These are phyloP conservation scores for Medicago lupulina DNA, from an alignment of 306 rosid species.

Conservation along the genomic window DNA sequence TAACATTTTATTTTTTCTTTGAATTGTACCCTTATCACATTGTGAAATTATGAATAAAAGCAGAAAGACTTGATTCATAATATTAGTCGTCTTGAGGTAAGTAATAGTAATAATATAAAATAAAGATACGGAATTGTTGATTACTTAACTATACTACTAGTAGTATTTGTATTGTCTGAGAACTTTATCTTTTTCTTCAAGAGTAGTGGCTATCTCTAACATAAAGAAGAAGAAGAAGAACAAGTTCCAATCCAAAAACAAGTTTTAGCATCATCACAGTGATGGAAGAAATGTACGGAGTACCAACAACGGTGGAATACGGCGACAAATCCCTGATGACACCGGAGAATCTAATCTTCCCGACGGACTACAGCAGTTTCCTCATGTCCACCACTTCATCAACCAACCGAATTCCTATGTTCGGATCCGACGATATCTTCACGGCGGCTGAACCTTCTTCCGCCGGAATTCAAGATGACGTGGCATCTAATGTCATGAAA, in stretches of 20 bases:
- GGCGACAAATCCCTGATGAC: slow-evolving; percentile 72
- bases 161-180: slow-evolving; percentile 18
- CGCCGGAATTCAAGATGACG: slow-evolving; percentile 55
- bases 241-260: background rate
- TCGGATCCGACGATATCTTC: slow-evolving; percentile 82
- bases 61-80: too few relatives aligned
- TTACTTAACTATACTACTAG: background rate
- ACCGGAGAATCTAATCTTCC: slow-evolving; percentile 88
- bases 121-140: slow-evolving; percentile 10
- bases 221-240: slow-evolving; percentile 27
- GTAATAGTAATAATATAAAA: background rate
- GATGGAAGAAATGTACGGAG: slow-evolving; percentile 92
- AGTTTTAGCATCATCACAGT: slow-evolving; percentile 39
- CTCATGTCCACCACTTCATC: slow-evolving; percentile 49
- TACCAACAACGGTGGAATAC: slow-evolving; percentile 62
- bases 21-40: too few relatives aligned
- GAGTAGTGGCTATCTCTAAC: slow-evolving; percentile 40
- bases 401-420: slow-evolving; percentile 63
- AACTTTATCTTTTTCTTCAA: slow-evolving; percentile 39
- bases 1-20: too few relatives aligned
- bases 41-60: background rate
- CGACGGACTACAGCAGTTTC: slow-evolving; percentile 69
- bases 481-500: slow-evolving; percentile 58
- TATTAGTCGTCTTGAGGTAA: too few relatives aligned
- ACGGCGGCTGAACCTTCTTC: slow-evolving; percentile 55